phyloP scores from a whole-genome alignment of 2,329 filamentous ascomycete species.

The Talaromyces atroroseus region DNA sequence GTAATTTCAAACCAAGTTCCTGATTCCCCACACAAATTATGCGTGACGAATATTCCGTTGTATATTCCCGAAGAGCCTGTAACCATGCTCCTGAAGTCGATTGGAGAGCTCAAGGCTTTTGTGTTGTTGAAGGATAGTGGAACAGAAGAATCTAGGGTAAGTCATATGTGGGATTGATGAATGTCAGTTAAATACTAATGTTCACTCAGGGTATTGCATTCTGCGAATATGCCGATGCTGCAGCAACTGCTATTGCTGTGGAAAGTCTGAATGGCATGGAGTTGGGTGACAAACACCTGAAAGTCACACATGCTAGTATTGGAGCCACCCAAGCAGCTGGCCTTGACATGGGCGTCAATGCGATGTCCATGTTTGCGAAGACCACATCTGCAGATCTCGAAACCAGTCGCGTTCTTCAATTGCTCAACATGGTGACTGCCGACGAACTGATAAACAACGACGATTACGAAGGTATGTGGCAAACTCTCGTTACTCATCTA shows the following conservation, averaged over 20 bases:
- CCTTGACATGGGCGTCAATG: conserved; percentile 91
- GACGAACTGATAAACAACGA: conserved; percentile 92
- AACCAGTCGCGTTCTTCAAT: conserved; percentile 75
- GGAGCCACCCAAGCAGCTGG: conserved; percentile 89
- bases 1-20: conserved; percentile 74
- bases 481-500: neutral
- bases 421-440: conserved; percentile 97
- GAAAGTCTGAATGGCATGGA: conserved; percentile 92
- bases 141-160: conserved; percentile 80
- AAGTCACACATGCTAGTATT: conserved; percentile 82
- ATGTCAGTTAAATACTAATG: conserved; percentile 12
- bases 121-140: conserved; percentile 79
- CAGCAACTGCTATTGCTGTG: conserved; percentile 72
- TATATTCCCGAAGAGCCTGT: conserved; percentile 91
- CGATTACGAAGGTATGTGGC: conserved; percentile 77
- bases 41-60: conserved; percentile 78
- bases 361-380: conserved; percentile 95
- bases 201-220: conserved; percentile 77
- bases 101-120: conserved; percentile 90
- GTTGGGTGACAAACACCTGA: conserved; percentile 78
- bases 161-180: conserved; percentile 27
- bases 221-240: conserved; percentile 81
- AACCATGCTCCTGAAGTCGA: conserved; percentile 79
- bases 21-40: conserved; percentile 93
- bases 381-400: conserved; percentile 76